Conservation (phyloP, 2,329 filamentous ascomycete species). For the Endoconidiophora polonica region DNA sequence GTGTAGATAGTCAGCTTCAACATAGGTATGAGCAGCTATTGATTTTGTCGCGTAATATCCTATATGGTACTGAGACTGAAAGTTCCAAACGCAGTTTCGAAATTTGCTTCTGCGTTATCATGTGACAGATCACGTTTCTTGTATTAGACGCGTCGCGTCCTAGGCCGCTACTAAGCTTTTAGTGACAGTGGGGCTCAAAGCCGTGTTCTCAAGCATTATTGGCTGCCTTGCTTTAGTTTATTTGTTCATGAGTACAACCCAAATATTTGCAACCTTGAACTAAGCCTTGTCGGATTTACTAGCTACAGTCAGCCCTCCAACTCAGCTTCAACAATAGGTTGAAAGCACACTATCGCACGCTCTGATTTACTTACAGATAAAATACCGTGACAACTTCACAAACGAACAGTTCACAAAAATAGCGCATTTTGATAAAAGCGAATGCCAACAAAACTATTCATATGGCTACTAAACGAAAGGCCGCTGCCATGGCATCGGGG, state of each 20-base stretch:
- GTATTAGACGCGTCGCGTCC: background rate
- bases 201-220: background rate
- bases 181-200: constrained; percentile 1
- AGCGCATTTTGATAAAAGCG: background rate
- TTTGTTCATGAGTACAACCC: background rate
- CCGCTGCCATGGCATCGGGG: constrained; percentile 21
- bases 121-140: constrained; percentile 8
- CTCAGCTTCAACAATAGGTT: too few relatives aligned
- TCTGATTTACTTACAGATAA: too few relatives aligned
- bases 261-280: constrained; percentile 5
- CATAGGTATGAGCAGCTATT: background rate
- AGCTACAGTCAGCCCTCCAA: background rate
- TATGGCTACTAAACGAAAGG: constrained; percentile 93
- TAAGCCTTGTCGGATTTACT: background rate
- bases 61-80: constrained; percentile 6
- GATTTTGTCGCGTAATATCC: constrained; percentile 5
- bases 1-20: background rate
- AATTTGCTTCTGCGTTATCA: constrained; percentile 11
- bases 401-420: too few relatives aligned
- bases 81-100: constrained; percentile 7
- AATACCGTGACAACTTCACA: too few relatives aligned
- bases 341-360: too few relatives aligned
- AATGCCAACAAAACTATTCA: constrained; percentile 13
- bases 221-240: constrained; percentile 5
- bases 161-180: background rate